Conservation (phyloP, 108 stramenopile genomes). For the Fragilaria crotonensis region DNA sequence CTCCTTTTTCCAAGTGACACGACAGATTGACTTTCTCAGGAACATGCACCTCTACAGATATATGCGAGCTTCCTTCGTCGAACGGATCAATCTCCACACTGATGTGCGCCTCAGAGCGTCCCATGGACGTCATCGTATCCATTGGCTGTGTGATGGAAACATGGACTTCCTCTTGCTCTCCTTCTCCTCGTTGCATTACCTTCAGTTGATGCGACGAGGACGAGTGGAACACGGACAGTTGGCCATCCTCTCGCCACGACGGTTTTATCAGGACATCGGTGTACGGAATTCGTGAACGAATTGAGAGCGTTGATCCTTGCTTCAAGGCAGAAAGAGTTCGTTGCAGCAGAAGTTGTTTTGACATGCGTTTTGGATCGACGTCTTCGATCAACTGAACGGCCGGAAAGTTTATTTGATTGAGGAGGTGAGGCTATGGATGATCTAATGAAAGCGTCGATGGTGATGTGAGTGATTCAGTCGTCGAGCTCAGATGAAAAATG, state of each 20-base stretch:
- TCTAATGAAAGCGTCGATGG: too few species aligned
- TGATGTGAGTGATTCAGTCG: too few species aligned
- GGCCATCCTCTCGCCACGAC: conserved; percentile 55
- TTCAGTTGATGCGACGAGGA: not conserved
- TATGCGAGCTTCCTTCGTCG: conserved; percentile 8
- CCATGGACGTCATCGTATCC: conserved; percentile 32
- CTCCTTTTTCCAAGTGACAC: conserved; percentile 39
- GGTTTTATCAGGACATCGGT: conserved; percentile 25
- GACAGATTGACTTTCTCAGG: conserved; percentile 72
- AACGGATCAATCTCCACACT: conserved; percentile 9
- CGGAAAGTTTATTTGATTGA: too few species aligned
- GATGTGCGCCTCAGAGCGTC: conserved; percentile 31
- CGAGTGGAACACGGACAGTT: conserved; percentile 17
- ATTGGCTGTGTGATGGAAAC: conserved; percentile 11
- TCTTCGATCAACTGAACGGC: too few species aligned
- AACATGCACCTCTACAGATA: conserved; percentile 38
- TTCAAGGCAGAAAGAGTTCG: too few species aligned
- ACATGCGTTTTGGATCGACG: too few species aligned
- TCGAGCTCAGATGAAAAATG: too few species aligned
- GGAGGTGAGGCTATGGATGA: too few species aligned
- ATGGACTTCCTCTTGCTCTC: too few species aligned
- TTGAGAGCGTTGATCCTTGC: conserved; percentile 46
- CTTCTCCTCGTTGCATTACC: not conserved
- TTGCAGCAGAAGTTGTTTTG: too few species aligned
- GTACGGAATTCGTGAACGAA: conserved; percentile 26